Percentiles rank a stretch among this genome's conserved stretches.
These are phyloP conservation scores for Fusarium neocosmosporiellum DNA, from an alignment of 2,329 filamentous ascomycete genomes.

Conservation along the genomic window DNA sequence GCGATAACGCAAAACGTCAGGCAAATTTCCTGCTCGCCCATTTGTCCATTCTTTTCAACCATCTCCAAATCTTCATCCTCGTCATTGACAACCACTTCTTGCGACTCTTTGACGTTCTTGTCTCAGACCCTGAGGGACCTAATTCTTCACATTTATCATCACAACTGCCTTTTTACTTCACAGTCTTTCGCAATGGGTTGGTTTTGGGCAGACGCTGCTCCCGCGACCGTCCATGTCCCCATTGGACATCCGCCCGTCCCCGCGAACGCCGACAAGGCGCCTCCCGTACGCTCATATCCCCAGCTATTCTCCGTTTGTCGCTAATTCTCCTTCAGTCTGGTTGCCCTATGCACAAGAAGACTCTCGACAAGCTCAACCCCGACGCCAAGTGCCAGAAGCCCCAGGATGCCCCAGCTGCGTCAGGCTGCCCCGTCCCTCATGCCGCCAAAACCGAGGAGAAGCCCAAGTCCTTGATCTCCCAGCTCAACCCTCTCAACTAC, in stretches of 20 bases:
- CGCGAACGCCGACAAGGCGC: slow-evolving; percentile 42
- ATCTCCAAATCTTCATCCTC: slow-evolving; percentile 28
- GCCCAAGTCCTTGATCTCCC: slow-evolving; percentile 62
- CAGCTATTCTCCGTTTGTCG: neutral
- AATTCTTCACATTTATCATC: slow-evolving; percentile 1
- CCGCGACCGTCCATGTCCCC: slow-evolving; percentile 49
- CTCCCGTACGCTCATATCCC: slow-evolving; percentile 46
- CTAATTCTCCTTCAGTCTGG: slow-evolving; percentile 54
- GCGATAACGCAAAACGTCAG: slow-evolving; percentile 18
- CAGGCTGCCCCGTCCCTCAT: slow-evolving; percentile 59
- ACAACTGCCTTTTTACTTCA: neutral
- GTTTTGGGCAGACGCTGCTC: slow-evolving; percentile 69
- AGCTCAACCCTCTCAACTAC: slow-evolving; percentile 83
- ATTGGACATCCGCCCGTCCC: slow-evolving; percentile 47
- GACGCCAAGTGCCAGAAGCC: slow-evolving; percentile 40
- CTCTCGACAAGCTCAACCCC: slow-evolving; percentile 59
- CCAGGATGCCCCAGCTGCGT: slow-evolving; percentile 33
- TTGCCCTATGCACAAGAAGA: slow-evolving; percentile 69
- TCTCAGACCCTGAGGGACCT: neutral
- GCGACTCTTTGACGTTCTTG: neutral
- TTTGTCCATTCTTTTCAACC: slow-evolving; percentile 21
- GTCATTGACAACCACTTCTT: slow-evolving; percentile 15
- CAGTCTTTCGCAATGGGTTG: slow-evolving; percentile 62
- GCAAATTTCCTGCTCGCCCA: slow-evolving; percentile 31
- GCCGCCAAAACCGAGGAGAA: slow-evolving; percentile 47